phyloP scores from a whole-genome alignment of 176 grass and related monocot species.

The Phragmites australis region DNA sequence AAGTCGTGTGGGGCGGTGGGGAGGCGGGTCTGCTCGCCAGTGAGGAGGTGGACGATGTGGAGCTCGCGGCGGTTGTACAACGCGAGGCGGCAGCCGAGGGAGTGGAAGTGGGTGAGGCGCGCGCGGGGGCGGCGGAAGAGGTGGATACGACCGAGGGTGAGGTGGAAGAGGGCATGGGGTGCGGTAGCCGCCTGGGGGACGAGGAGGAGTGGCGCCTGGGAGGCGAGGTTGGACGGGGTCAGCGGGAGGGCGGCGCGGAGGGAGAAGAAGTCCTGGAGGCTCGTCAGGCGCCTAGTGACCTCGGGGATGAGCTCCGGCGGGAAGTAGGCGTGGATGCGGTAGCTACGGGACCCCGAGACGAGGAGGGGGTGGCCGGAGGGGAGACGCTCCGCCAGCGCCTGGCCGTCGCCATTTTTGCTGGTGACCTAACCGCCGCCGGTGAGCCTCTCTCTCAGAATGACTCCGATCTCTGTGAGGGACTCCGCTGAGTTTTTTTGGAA shows the following conservation, averaged over 20 bases:
- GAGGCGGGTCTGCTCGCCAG: slow-evolving; percentile 33
- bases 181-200: slow-evolving; percentile 17
- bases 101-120: slow-evolving; percentile 19
- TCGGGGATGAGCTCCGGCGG: slow-evolving; percentile 34
- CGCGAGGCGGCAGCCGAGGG: neutral
- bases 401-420: neutral
- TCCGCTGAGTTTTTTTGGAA: too few relatives aligned
- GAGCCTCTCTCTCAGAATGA: neutral
- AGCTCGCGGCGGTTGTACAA: neutral
- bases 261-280: slow-evolving; percentile 47
- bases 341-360: neutral
- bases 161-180: slow-evolving; percentile 37
- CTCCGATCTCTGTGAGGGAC: too few relatives aligned
- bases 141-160: slow-evolving; percentile 38
- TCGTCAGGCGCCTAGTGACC: slow-evolving; percentile 38
- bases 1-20: slow-evolving; percentile 6
- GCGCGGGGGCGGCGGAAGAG: slow-evolving; percentile 8
- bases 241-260: slow-evolving; percentile 38
- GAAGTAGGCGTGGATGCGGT: slow-evolving; percentile 30
- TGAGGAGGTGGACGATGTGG: slow-evolving; percentile 43
- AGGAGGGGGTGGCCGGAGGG: neutral
- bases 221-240: slow-evolving; percentile 25
- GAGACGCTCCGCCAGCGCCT: neutral
- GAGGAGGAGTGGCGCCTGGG: slow-evolving; percentile 45
- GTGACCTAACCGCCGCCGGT: neutral